Evolutionary conservation across 225 moss, liverwort and hornwort genomes (phyloP).

Genomic region (Pleurozium schreberi): DNA sequence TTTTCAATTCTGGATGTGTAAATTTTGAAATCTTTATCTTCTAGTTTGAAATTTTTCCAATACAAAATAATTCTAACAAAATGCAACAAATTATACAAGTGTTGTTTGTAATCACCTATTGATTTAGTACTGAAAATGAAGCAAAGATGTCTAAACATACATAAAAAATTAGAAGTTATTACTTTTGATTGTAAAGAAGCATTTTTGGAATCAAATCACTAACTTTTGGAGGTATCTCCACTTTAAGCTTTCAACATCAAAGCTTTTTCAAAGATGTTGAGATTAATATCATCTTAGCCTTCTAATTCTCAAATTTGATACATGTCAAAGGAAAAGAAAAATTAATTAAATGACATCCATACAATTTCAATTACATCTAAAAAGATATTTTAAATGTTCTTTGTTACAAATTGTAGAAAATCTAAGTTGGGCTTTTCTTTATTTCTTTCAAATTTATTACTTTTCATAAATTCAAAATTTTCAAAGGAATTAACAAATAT

Average conservation of each 20-base stretch:
- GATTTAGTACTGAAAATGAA: background rate
- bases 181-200: background rate
- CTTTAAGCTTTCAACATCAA: background rate
- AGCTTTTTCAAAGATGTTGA: background rate
- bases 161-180: background rate
- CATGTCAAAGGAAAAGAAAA: background rate
- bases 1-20: no score
- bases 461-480: background rate
- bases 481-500: background rate
- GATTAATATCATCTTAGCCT: background rate
- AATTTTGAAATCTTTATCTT: no score
- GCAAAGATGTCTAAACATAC: background rate
- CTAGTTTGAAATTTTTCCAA: no score
- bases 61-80: no score
- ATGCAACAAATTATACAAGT: no score
- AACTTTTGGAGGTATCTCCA: background rate
- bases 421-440: background rate
- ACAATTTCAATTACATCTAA: no score
- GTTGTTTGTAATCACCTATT: no score
- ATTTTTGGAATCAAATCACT: background rate
- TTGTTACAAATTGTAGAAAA: no score
- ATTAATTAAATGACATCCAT: background rate
- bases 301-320: background rate
- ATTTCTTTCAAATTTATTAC: background rate
- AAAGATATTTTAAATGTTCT: no score